These are phyloP conservation scores for Entomortierella chlamydospora DNA, from an alignment of 192 early-diverging fungal genomes.

Conservation along the genomic window DNA sequence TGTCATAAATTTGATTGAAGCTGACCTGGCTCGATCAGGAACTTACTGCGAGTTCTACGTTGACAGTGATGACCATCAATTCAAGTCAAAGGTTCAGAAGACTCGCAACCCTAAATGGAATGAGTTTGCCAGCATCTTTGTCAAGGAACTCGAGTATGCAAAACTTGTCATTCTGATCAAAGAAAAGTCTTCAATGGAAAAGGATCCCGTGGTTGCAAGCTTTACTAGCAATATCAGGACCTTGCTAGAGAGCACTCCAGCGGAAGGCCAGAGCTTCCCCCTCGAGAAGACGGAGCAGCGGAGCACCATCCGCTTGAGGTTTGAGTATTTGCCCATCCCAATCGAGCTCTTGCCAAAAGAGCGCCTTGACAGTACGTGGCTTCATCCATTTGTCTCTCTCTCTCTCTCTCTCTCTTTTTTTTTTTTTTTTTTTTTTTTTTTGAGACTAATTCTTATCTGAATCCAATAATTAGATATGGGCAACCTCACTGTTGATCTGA, in stretches of 20 bases:
- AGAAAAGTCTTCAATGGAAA: slow-evolving; percentile 42
- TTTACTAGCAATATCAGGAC: slow-evolving; percentile 30
- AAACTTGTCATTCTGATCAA: slow-evolving; percentile 56
- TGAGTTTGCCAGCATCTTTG: slow-evolving; percentile 61
- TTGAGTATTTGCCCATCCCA: slow-evolving; percentile 59
- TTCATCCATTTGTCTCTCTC: not conserved
- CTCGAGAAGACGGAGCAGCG: slow-evolving; percentile 18
- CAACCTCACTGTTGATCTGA: slow-evolving; percentile 67
- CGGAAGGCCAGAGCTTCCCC: slow-evolving; percentile 17
- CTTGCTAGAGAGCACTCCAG: slow-evolving; percentile 19
- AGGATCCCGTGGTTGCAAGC: slow-evolving; percentile 46
- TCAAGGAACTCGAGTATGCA: slow-evolving; percentile 70
- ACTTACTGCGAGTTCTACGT: slow-evolving; percentile 51
- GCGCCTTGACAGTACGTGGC: slow-evolving; percentile 60
- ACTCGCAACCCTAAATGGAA: slow-evolving; percentile 45
- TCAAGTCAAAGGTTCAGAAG: slow-evolving; percentile 39
- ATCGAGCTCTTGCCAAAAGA: slow-evolving; percentile 60
- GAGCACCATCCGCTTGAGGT: slow-evolving; percentile 55
- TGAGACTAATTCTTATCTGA: no score
- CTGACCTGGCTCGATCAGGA: slow-evolving; percentile 34
- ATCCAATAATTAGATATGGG: slow-evolving; percentile 80
- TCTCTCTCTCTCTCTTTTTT: not conserved
- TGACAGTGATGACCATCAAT: slow-evolving; percentile 44
- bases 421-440: slow-evolving; percentile 5
- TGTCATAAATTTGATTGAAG: slow-evolving; percentile 14